Conservation (phyloP, 805 yeast genomes). For the Saturnispora quitensis region DNA sequence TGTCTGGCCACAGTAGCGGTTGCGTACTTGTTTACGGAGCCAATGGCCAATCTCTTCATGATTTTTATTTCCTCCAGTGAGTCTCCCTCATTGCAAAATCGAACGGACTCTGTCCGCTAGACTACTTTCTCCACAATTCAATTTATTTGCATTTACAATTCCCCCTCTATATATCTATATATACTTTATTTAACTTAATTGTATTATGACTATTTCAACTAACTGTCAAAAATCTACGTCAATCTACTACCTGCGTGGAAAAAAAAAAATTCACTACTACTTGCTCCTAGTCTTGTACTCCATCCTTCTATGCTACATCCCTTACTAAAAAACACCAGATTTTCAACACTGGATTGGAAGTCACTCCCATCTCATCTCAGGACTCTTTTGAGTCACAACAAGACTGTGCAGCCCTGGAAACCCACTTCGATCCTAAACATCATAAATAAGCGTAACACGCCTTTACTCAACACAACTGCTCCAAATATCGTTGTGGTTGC, state of each 20-base stretch:
- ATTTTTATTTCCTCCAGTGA: neutral
- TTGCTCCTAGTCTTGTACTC: no score
- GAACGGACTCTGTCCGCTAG: neutral
- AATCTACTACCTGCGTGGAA: neutral
- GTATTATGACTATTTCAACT: neutral
- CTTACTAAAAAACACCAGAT: conserved; percentile 6
- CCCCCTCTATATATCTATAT: neutral
- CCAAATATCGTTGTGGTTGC: conserved; percentile 2
- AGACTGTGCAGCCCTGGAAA: conserved; percentile 4
- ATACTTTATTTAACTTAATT: neutral
- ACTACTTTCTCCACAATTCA: neutral
- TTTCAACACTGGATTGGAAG: conserved; percentile 3
- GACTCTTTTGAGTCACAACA: conserved; percentile 3
- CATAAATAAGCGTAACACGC: conserved; percentile 4
- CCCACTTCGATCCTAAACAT: conserved; percentile 6
- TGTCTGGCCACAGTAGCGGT: no score
- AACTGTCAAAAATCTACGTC: no score
- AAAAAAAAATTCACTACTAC: neutral
- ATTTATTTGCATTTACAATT: neutral
- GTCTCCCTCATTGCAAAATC: neutral
- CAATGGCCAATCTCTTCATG: no score
- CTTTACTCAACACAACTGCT: neutral
- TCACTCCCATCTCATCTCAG: conserved; percentile 1
- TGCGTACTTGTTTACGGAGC: no score
- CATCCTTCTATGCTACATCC: conserved; percentile 1